Evolutionary conservation across 2,329 filamentous ascomycete genomes (phyloP).

Genomic region (Colletotrichum scovillei): DNA sequence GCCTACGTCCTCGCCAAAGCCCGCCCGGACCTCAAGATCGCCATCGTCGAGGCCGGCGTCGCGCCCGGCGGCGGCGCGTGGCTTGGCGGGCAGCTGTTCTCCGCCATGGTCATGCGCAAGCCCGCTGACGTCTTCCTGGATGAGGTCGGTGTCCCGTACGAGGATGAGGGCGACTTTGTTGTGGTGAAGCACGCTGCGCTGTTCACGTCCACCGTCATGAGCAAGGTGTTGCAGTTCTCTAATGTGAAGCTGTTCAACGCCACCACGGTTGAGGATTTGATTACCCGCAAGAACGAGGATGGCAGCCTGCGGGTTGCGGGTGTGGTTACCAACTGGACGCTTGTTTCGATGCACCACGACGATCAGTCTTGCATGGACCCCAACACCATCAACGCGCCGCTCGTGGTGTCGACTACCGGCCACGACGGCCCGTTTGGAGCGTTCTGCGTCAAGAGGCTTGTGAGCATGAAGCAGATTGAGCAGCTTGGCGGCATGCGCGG

Average conservation of each 20-base stretch:
- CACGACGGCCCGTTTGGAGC: constrained; percentile 93
- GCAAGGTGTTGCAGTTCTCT: constrained; percentile 83
- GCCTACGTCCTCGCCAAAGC: constrained; percentile 87
- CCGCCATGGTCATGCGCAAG: constrained; percentile 95
- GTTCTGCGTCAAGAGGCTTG: constrained; percentile 90
- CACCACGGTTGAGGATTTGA: constrained; percentile 90
- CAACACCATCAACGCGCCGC: constrained; percentile 93
- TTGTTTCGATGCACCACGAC: constrained; percentile 88
- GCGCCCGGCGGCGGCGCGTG: constrained; percentile 90
- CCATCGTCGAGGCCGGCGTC: constrained; percentile 89
- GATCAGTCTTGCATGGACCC: constrained; percentile 97
- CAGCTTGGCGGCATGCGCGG: constrained; percentile 93
- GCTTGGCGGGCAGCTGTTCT: constrained; percentile 95
- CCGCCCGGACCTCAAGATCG: constrained; percentile 91
- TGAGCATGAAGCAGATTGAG: constrained; percentile 86
- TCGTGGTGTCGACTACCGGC: constrained; percentile 90
- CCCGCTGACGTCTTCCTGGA: constrained; percentile 86
- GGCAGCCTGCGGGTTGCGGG: constrained; percentile 78
- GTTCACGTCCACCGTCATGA: constrained; percentile 89
- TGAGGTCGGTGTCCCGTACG: constrained; percentile 85
- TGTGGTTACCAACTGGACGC: constrained; percentile 96
- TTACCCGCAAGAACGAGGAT: constrained; percentile 75
- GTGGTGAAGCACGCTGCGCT: constrained; percentile 95
- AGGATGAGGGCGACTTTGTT: constrained; percentile 83
- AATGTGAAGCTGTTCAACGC: constrained; percentile 98